Evolutionary conservation across 495 filamentous ascomycete species (phyloP).

Genomic region (Talaromyces ruber): DNA sequence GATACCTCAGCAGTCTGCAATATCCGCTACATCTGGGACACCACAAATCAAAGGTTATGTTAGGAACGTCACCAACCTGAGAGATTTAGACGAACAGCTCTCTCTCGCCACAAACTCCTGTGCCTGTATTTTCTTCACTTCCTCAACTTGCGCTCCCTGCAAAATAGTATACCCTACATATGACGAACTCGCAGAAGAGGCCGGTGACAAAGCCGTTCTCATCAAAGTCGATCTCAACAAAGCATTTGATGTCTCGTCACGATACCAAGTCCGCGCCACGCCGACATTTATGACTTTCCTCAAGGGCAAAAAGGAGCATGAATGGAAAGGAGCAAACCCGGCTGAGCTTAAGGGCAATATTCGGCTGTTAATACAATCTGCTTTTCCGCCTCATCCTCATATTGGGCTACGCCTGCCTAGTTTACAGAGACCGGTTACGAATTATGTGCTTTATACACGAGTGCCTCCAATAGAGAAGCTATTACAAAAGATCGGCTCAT

Average conservation of each 20-base stretch:
- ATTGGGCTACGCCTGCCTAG: slow-evolving; percentile 58
- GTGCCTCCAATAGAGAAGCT: slow-evolving; percentile 79
- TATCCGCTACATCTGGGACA: slow-evolving; percentile 12
- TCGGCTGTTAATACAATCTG: slow-evolving; percentile 65
- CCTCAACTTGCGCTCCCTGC: slow-evolving; percentile 78
- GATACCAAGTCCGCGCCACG: slow-evolving; percentile 65
- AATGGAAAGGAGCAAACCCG: slow-evolving; percentile 73
- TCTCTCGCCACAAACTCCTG: slow-evolving; percentile 51
- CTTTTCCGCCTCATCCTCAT: slow-evolving; percentile 71
- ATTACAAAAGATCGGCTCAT: slow-evolving; percentile 55
- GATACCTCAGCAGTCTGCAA: slow-evolving; percentile 1
- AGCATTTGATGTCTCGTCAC: slow-evolving; percentile 55
- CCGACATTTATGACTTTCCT: slow-evolving; percentile 90
- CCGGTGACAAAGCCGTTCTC: slow-evolving; percentile 57
- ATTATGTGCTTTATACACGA: slow-evolving; percentile 68
- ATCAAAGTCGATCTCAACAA: slow-evolving; percentile 76
- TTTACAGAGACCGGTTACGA: slow-evolving; percentile 51
- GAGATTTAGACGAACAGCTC: slow-evolving; percentile 54
- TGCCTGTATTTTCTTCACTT: slow-evolving; percentile 89
- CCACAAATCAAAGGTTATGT: slow-evolving; percentile 26
- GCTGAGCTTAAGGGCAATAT: slow-evolving; percentile 61
- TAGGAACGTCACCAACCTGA: slow-evolving; percentile 41
- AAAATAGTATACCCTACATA: slow-evolving; percentile 76
- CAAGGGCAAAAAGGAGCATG: slow-evolving; percentile 63
- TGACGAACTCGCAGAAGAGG: slow-evolving; percentile 68